Base-by-base conservation (phyloP, 345 rosid genomes). In the Garcia nutans region DNA sequence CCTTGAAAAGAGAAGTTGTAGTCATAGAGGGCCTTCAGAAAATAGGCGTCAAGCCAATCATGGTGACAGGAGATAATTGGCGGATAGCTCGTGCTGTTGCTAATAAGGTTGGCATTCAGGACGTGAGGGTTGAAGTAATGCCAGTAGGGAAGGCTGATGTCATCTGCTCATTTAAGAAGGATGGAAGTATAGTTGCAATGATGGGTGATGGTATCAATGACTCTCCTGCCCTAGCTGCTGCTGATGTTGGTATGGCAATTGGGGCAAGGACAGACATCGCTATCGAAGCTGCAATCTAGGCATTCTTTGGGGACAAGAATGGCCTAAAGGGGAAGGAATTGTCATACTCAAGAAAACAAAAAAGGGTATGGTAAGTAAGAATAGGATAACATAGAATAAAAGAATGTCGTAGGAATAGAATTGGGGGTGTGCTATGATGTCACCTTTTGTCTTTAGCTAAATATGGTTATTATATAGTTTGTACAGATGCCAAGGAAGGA, bases 11-110 rank as follows among this genome's bases (percentile, higher is more conserved):
- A 89, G 99, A 96, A 83, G 97, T 98, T 80, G 94, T 93, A 24
- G 99, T 96, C n/a, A 79, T 96, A 65, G 92, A 92, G 76, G 98
- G 97, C 84, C 94, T 96, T 63, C 59, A 78, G 73, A 93, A 93
- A 85, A 96, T 96, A 97, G 97, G 97, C 62, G 89, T 96, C 59
- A 78, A n/a, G 56, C 95, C 99, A 17, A 88, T 96, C 72, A 96
- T 96, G 98, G 99, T 96, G 74, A 96, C 99, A 0, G 99, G 99
- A 22, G 99, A 96, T 85, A 96, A 96, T 84, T 86, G 93, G 93
- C 87, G 99, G 81, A 96, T 98, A 63, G 99, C 99, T 37, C 86
- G 75, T 64, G 98, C 99, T 63, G 99, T 93, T 45, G 98, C 98
- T 41, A 93, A 78, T 77, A 94, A 96, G 97, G 92, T 90, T 61